These are phyloP conservation scores for Leccinum broughii DNA, from an alignment of 768 basidiomycete species.

Conservation along the genomic window DNA sequence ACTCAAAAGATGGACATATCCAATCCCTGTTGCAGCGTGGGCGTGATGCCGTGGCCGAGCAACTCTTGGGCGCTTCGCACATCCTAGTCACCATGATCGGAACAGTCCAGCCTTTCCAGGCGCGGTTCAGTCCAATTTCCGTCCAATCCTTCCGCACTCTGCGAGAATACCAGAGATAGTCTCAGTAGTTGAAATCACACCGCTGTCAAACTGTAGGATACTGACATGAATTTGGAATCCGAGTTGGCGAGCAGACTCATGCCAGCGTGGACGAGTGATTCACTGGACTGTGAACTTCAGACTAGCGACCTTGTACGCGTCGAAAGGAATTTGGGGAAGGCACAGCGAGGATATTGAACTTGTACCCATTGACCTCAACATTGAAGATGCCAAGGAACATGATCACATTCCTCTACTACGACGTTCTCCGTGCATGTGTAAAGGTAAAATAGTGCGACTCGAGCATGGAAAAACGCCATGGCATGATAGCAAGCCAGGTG, in stretches of 20 bases:
- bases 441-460: too few relatives aligned
- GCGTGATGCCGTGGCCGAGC: slow-evolving; percentile 56
- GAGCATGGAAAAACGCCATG: too few relatives aligned
- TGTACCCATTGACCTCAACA: too few relatives aligned
- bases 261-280: neutral
- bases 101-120: slow-evolving; percentile 48
- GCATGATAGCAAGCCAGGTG: neutral
- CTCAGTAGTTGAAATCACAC: neutral
- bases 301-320: neutral
- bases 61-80: slow-evolving; percentile 65
- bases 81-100: slow-evolving; percentile 71
- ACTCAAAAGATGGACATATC: slow-evolving; percentile 1
- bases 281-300: neutral
- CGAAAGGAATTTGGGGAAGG: neutral
- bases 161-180: neutral
- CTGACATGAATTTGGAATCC: neutral
- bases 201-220: neutral
- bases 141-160: neutral
- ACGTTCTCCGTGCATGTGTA: too few relatives aligned
- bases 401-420: too few relatives aligned
- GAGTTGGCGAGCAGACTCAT: neutral
- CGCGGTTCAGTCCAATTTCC: neutral
- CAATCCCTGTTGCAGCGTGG: slow-evolving; percentile 37
- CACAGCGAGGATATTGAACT: too few relatives aligned
- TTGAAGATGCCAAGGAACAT: too few relatives aligned